Base-by-base conservation (phyloP, 495 filamentous ascomycete species). In the Lepidopterella palustris region DNA sequence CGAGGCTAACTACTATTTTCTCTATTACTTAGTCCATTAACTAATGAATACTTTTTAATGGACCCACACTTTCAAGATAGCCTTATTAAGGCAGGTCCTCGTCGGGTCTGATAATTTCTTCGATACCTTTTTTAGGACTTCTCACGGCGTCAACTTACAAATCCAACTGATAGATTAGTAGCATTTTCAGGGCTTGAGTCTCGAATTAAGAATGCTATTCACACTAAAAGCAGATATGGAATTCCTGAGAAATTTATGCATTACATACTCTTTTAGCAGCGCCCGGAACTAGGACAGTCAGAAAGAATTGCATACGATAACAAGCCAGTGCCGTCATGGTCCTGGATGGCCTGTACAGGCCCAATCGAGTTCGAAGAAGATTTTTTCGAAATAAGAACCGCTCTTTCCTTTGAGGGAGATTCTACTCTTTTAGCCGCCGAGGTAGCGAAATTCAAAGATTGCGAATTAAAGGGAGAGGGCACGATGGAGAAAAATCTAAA, bases 41-140 rank as follows among this genome's bases (percentile, higher is more conserved):
- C 5, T 35, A 35, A 35, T 5, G 6, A 13, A 13, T 35, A 35
- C 74, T 86, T 23, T 82, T 80, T 47, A 5, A 81, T 88, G 73
- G 84, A 88, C 64, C 31, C 31, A 5, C 6, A 35, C 5, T 35
- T 35, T 35, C 31, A 5, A 13, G 31, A 35, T 13, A 5, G 31
- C 13, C 31, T 35, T 13, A 5, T 35, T 35, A 5, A 35, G 13
- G 5, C 31, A 35, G 31, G 31, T 35, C 13, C 5, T 35, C 31
- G 31, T 6, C 31, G 31, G 5, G 13, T 13, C 13, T 5, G 5
- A 5, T 5, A 35, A 5, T 35, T 35, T 13, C 5, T 35, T 35
- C 31, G 13, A 5, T 35, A 6, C 13, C 31, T 35, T 35, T 35
- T 35, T 35, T 5, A 35, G 31, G 6, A 35, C 31, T 35, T 6